These are phyloP conservation scores for Erodium texanum DNA, from an alignment of 441 rosid species.

Conservation along the genomic window DNA sequence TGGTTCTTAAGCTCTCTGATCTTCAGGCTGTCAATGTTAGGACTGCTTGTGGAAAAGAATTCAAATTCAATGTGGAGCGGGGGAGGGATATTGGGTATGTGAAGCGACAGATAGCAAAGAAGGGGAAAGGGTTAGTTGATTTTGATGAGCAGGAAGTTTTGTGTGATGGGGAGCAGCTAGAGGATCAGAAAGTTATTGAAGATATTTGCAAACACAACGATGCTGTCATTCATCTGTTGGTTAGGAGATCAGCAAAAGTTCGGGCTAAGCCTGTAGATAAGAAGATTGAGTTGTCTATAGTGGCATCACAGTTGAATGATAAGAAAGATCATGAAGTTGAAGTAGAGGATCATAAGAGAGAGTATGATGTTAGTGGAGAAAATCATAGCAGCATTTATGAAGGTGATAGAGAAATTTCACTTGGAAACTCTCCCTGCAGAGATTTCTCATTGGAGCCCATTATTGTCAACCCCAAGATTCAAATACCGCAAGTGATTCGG, in stretches of 20 bases:
- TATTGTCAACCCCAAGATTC: conserved; percentile 36
- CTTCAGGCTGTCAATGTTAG: conserved; percentile 54
- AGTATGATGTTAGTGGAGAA: not conserved
- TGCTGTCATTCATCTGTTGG: conserved; percentile 64
- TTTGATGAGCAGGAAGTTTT: conserved; percentile 65
- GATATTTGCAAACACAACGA: conserved; percentile 45
- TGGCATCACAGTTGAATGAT: conserved; percentile 32
- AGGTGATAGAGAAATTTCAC: not conserved
- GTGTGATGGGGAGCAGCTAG: conserved; percentile 63
- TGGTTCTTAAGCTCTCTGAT: conserved; percentile 71
- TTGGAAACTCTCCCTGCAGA: not conserved
- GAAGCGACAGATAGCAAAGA: conserved; percentile 53
- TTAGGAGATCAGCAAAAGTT: conserved; percentile 57
- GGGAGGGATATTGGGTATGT: conserved; percentile 49
- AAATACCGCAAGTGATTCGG: conserved; percentile 38
- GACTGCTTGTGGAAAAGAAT: conserved; percentile 54
- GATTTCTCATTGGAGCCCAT: conserved; percentile 50
- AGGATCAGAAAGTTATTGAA: conserved; percentile 46
- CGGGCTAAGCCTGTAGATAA: conserved; percentile 46
- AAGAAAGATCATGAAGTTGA: conserved; percentile 21
- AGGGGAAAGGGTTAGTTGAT: conserved; percentile 53
- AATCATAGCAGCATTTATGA: not conserved
- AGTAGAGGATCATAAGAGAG: conserved; percentile 6
- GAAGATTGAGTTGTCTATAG: conserved; percentile 44
- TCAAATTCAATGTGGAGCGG: conserved; percentile 65